These are phyloP conservation scores for Solanum hybrid DNA, from an alignment of 305 asterid genomes.

Conservation along the genomic window DNA sequence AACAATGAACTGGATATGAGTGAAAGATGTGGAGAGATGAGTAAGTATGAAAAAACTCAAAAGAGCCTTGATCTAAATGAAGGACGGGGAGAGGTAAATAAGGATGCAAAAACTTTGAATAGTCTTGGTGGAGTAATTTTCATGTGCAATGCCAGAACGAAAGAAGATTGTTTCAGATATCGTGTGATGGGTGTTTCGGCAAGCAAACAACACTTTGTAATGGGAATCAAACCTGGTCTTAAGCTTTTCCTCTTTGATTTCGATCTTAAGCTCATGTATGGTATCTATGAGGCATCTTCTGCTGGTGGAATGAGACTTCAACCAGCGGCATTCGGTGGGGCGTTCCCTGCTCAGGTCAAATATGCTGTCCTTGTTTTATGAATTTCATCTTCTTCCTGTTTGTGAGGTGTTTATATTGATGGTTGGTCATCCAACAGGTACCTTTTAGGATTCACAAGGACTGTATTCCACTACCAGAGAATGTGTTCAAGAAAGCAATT, in stretches of 20 bases:
- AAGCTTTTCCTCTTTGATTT: conserved; percentile 76
- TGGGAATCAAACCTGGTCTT: conserved; percentile 66
- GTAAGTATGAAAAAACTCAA: conserved; percentile 7
- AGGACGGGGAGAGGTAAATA: not conserved
- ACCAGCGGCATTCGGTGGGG: conserved; percentile 73
- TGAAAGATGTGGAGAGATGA: conserved; percentile 12
- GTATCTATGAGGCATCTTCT: conserved; percentile 71
- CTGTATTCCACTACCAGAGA: conserved; percentile 77
- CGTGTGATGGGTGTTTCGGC: conserved; percentile 67
- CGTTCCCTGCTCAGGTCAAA: conserved; percentile 79
- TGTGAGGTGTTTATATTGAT: conserved; percentile 7
- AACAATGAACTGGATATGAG: conserved; percentile 12
- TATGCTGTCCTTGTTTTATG: not conserved
- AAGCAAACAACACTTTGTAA: conserved; percentile 51
- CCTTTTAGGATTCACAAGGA: conserved; percentile 53
- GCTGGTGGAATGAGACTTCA: conserved; percentile 85
- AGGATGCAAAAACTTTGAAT: conserved; percentile 8
- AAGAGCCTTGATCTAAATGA: conserved; percentile 27
- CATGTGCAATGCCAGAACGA: conserved; percentile 84
- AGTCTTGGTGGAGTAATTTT: conserved; percentile 71
- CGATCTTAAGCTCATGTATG: conserved; percentile 76
- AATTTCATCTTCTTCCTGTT: not conserved
- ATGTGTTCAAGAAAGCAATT: conserved; percentile 63
- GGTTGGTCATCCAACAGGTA: conserved; percentile 36
- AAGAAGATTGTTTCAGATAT: conserved; percentile 76